Evolutionary conservation across 495 filamentous ascomycete genomes (phyloP).

Genomic region (Hypoxylon crocopeplum): DNA sequence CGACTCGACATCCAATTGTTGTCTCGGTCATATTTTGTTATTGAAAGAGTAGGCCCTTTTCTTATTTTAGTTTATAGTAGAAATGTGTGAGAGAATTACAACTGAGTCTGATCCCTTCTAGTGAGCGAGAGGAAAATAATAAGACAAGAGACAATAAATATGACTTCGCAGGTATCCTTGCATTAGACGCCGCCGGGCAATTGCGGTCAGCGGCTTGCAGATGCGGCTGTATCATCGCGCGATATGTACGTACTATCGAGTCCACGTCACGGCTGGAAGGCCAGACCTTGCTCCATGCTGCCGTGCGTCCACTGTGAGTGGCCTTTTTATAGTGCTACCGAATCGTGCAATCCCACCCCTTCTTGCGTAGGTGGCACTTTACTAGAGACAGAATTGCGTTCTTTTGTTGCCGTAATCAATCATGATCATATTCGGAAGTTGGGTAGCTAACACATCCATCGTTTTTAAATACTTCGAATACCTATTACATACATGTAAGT

Average conservation of each 20-base stretch:
- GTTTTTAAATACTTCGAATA: no score
- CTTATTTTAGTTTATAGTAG: background rate
- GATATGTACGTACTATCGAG: slow-evolving; percentile 25
- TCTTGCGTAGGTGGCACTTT: slow-evolving; percentile 33
- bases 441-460: no score
- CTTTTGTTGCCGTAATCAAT: no score
- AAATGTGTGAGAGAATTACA: slow-evolving; percentile 8
- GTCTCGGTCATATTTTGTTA: slow-evolving; percentile 30
- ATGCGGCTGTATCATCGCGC: slow-evolving; percentile 41
- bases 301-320: slow-evolving; percentile 21
- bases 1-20: slow-evolving; percentile 16
- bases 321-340: slow-evolving; percentile 30
- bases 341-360: slow-evolving; percentile 33
- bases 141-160: slow-evolving; percentile 7
- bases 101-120: slow-evolving; percentile 7
- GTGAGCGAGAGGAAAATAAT: slow-evolving; percentile 13
- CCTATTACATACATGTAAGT: no score
- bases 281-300: slow-evolving; percentile 31
- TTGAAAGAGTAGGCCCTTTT: slow-evolving; percentile 27
- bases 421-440: slow-evolving; percentile 31
- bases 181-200: slow-evolving; percentile 19
- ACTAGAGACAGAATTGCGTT: slow-evolving; percentile 23
- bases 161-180: slow-evolving; percentile 24
- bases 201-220: slow-evolving; percentile 37
- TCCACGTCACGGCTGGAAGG: slow-evolving; percentile 34